phyloP scores from a whole-genome alignment of 305 asterid species.

The Fraxinus sp. region DNA sequence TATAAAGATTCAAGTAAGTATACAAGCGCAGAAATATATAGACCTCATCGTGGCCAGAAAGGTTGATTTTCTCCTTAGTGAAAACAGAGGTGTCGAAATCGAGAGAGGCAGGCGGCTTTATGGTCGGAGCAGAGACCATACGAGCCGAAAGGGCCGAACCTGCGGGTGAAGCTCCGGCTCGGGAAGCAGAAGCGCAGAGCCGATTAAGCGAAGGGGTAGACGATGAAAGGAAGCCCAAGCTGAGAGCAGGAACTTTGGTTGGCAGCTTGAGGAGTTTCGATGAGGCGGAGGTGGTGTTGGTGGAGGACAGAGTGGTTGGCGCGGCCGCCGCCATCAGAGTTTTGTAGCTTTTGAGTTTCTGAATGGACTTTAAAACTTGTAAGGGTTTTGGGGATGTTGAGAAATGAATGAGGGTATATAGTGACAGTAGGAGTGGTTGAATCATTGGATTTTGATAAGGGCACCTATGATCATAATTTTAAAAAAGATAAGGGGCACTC shows the following conservation, averaged over 20 bases:
- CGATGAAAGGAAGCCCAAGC: constrained; percentile 56
- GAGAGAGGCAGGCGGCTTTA: constrained; percentile 47
- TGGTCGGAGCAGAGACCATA: constrained; percentile 57
- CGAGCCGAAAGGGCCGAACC: constrained; percentile 52
- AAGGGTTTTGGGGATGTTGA: not conserved
- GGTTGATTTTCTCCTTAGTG: constrained; percentile 74
- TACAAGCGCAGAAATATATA: not conserved
- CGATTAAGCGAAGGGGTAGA: constrained; percentile 52
- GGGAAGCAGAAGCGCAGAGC: constrained; percentile 41
- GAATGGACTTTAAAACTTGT: not conserved
- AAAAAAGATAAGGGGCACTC: not conserved
- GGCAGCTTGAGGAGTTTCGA: constrained; percentile 36
- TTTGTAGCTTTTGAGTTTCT: constrained; percentile 6
- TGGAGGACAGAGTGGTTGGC: constrained; percentile 37
- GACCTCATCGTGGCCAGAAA: constrained; percentile 89
- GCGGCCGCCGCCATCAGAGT: constrained; percentile 63
- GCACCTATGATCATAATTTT: not conserved
- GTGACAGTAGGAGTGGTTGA: not conserved
- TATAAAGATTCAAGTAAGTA: not conserved
- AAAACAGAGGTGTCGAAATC: constrained; percentile 81
- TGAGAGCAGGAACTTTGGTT: constrained; percentile 25
- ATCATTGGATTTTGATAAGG: not conserved
- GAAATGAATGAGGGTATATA: not conserved
- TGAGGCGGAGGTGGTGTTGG: constrained; percentile 31
- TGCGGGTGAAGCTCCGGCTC: constrained; percentile 27